Conservation (phyloP, 2,329 filamentous ascomycete genomes). For the Aspergillus phoenicis region DNA sequence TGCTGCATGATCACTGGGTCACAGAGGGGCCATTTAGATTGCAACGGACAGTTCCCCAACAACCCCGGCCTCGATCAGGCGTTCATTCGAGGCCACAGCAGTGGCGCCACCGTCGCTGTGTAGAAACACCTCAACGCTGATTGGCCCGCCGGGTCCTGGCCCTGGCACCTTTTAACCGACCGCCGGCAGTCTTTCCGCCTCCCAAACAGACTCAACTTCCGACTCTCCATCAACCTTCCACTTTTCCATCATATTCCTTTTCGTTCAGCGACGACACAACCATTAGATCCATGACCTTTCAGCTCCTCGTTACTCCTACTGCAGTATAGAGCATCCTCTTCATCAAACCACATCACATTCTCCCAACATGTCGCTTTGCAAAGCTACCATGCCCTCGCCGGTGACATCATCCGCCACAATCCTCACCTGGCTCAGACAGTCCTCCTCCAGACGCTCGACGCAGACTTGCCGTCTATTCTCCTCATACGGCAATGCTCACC, state of each 20-base stretch:
- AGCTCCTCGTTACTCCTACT: conserved; percentile 16
- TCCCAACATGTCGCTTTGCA: conserved; percentile 44
- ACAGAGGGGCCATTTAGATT: not conserved
- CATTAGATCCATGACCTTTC: conserved; percentile 11
- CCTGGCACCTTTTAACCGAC: conserved; percentile 29
- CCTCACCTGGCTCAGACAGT: conserved; percentile 41
- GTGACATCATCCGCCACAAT: conserved; percentile 53
- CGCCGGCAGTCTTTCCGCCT: conserved; percentile 23
- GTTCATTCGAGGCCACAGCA: conserved; percentile 13
- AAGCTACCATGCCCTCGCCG: conserved; percentile 36
- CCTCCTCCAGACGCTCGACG: conserved; percentile 43
- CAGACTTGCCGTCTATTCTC: conserved; percentile 52
- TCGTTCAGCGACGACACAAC: conserved; percentile 11
- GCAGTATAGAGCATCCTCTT: conserved; percentile 18
- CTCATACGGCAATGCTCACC: conserved; percentile 44
- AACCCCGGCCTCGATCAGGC: conserved; percentile 4
- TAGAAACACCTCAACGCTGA: conserved; percentile 44
- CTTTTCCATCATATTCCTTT: conserved; percentile 3
- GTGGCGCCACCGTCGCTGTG: conserved; percentile 37
- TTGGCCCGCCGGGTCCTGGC: conserved; percentile 36
- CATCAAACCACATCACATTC: conserved; percentile 10
- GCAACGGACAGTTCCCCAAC: not conserved
- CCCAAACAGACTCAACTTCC: conserved; percentile 26
- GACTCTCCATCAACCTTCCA: conserved; percentile 18
- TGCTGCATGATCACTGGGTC: not conserved